phyloP scores from a whole-genome alignment of 2,329 filamentous ascomycete genomes.

The Monosporascus sp. region DNA sequence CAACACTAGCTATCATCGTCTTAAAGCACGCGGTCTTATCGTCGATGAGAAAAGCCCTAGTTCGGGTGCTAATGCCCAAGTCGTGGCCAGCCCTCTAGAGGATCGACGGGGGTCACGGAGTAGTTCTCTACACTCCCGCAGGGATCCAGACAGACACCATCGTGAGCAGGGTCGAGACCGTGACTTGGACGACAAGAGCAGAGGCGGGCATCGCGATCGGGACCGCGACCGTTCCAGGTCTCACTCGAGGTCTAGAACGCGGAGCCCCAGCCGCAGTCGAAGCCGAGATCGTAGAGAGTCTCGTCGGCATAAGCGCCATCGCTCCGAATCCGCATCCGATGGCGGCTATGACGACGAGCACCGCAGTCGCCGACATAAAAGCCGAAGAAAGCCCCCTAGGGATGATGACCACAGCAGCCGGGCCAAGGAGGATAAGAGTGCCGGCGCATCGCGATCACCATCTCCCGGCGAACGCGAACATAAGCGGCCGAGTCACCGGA shows the following conservation, averaged over 20 bases:
- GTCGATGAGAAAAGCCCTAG: constrained; percentile 32
- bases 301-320: constrained; percentile 48
- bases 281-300: constrained; percentile 42
- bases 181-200: constrained; percentile 22
- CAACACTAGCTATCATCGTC: constrained; percentile 69
- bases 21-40: constrained; percentile 49
- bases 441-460: constrained; percentile 57
- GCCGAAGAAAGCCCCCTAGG: constrained; percentile 36
- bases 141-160: constrained; percentile 29
- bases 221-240: constrained; percentile 25
- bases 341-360: constrained; percentile 45
- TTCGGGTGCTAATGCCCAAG: constrained; percentile 24
- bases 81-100: constrained; percentile 27
- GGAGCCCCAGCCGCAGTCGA: constrained; percentile 31
- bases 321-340: constrained; percentile 43
- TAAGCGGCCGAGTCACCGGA: constrained; percentile 44
- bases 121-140: constrained; percentile 39
- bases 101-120: constrained; percentile 39
- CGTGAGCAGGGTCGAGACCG: constrained; percentile 31
- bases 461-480: constrained; percentile 52
- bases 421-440: constrained; percentile 36
- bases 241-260: constrained; percentile 28
- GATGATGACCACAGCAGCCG: constrained; percentile 40
- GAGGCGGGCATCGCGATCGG: constrained; percentile 21
- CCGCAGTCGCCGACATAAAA: constrained; percentile 47